Base-by-base conservation (phyloP, 163 green algal species). In the Smithsoniella earleae region DNA sequence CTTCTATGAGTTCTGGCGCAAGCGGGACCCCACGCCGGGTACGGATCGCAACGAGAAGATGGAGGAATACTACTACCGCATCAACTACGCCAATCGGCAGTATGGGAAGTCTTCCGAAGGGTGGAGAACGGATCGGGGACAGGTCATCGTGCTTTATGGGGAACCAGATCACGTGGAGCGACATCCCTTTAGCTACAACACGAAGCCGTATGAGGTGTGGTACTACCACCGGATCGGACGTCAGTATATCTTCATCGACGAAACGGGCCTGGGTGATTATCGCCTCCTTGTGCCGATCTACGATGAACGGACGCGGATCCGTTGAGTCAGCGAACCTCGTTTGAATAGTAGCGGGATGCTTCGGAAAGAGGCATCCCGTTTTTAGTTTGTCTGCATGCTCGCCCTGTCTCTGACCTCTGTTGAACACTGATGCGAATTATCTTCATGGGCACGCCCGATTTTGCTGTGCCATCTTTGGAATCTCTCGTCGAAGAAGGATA, bases 21-120 rank as follows among this genome's bases (percentile, higher is more conserved):
- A 20, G 20, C 44, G 44, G 20, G 44, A 55, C 44, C 44, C 44
- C 20, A 55, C 44, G 44, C 44, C 44, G 44, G 44, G 44, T 20
- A 55, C 44, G 44, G 20, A 20, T 20, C 44, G 44, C 44, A 55
- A 55, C 44, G 44, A 55, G 44, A 20, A 20, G 20, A 55, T 55
- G 44, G 44, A 55, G 44, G 44, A 55, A 20, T 55, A 55, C 44
- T 55, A 55, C 44, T 55, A 55, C 44, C 44, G 44, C 20, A 20
- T 55, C 44, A 20, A 20, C 44, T 55, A 55, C 44, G 44, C 44
- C 44, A 55, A 55, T 20, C 20, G 20, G 44, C 44, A 20, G 20
- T 55, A 55, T 20, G n/a, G n/a, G n/a, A n/a, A n/a, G n/a, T n/a
- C n/a, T n/a, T n/a, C 20, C 44, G 20, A 20, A 20, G 44, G 44